These are phyloP conservation scores for Colletotrichum camelliae DNA, from an alignment of 2,329 filamentous ascomycete genomes.

Conservation along the genomic window DNA sequence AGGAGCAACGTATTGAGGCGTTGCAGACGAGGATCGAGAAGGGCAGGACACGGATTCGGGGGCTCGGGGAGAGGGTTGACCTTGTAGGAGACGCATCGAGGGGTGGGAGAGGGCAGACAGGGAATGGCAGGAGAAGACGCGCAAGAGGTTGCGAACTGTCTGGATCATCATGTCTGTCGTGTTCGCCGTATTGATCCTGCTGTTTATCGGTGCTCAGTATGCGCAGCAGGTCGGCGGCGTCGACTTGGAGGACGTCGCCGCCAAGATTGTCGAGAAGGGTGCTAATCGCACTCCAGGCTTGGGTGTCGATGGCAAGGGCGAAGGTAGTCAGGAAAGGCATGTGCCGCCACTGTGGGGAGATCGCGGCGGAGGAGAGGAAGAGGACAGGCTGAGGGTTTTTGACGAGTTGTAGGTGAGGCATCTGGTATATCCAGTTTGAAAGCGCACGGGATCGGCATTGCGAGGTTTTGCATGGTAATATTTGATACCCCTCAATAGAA, in stretches of 20 bases:
- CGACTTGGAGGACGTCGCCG: neutral
- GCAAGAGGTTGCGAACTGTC: slow-evolving; percentile 64
- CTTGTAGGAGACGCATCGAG: slow-evolving; percentile 69
- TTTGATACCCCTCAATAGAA: slow-evolving; percentile 9
- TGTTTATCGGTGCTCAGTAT: slow-evolving; percentile 44
- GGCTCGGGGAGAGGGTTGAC: slow-evolving; percentile 68
- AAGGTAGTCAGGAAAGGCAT: slow-evolving; percentile 22
- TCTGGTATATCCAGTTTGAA: neutral
- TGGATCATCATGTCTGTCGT: slow-evolving; percentile 64
- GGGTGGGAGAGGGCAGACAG: slow-evolving; percentile 70
- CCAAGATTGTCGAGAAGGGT: neutral
- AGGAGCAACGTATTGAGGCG: slow-evolving; percentile 66
- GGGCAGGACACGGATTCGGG: slow-evolving; percentile 64
- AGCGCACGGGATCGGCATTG: neutral
- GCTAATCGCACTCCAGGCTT: neutral
- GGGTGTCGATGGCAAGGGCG: neutral
- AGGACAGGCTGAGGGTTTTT: slow-evolving; percentile 47
- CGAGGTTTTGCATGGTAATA: neutral
- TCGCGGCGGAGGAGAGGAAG: slow-evolving; percentile 28
- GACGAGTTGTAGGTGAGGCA: slow-evolving; percentile 47
- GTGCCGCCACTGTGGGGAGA: slow-evolving; percentile 25
- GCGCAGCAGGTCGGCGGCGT: slow-evolving; percentile 6
- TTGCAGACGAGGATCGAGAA: slow-evolving; percentile 66
- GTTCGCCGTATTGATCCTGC: slow-evolving; percentile 51
- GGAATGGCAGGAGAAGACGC: slow-evolving; percentile 72